Percentiles rank a stretch among this genome's conserved stretches.
Conservation (phyloP, 2,329 filamentous ascomycete genomes). For the Epichloe glyceriae region DNA sequence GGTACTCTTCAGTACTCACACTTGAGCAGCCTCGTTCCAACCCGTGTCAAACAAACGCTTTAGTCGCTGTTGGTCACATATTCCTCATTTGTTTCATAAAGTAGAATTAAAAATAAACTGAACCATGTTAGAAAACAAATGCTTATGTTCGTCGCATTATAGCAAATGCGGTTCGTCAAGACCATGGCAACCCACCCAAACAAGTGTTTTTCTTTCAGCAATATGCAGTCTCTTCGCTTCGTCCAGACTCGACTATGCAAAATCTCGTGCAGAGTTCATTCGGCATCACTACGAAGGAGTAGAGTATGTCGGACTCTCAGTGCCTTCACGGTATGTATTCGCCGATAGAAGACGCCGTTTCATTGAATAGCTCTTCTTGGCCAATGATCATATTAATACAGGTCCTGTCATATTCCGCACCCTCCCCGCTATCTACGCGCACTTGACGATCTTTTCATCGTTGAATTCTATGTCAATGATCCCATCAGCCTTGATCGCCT, state of each 20-base stretch:
- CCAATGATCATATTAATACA: conserved; percentile 23
- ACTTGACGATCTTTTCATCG: conserved; percentile 60
- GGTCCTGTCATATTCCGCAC: conserved; percentile 9
- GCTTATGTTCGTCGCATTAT: too few species aligned
- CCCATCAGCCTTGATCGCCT: conserved; percentile 90
- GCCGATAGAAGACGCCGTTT: background rate
- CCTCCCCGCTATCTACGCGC: conserved; percentile 28
- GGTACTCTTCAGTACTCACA: background rate
- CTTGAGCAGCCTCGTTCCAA: too few species aligned
- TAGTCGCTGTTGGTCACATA: too few species aligned
- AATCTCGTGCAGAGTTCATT: background rate
- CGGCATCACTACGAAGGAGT: background rate
- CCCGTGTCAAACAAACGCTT: too few species aligned
- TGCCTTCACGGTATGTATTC: background rate
- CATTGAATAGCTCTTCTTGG: background rate
- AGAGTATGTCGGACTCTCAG: background rate
- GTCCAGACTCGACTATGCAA: too few species aligned
- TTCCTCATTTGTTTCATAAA: too few species aligned
- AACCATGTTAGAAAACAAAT: too few species aligned
- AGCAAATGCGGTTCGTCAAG: too few species aligned
- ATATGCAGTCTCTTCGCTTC: background rate
- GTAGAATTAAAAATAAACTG: too few species aligned
- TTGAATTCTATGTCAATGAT: conserved; percentile 76
- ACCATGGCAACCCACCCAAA: too few species aligned
- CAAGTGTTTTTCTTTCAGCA: too few species aligned